phyloP scores from a whole-genome alignment of 305 asterid species.

The Euphrasia arctica region DNA sequence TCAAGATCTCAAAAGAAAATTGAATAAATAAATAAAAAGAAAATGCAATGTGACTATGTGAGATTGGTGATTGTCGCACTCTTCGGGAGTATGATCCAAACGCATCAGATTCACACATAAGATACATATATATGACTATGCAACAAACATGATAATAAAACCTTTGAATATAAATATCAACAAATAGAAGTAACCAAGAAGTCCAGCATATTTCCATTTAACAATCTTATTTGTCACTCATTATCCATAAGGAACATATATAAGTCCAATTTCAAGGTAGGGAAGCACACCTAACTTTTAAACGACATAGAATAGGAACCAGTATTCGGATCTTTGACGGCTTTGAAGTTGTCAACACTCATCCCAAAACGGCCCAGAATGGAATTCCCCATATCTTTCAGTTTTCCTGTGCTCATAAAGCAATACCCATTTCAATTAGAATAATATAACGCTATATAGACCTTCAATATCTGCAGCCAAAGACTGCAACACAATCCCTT shows the following conservation, averaged over 20 bases:
- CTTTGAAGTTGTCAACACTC: conserved; percentile 8
- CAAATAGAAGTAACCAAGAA: neutral
- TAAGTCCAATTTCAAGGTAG: conserved; percentile 14
- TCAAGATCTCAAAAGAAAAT: no score
- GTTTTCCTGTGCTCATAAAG: conserved; percentile 38
- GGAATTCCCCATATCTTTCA: conserved; percentile 66
- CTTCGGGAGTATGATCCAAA: no score
- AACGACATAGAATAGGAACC: conserved; percentile 27
- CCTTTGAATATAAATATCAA: neutral
- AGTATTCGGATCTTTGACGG: conserved; percentile 1
- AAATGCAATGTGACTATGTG: no score
- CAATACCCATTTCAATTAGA: neutral
- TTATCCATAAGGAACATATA: neutral
- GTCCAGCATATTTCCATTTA: neutral
- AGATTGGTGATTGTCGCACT: no score
- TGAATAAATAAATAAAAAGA: no score
- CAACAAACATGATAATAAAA: no score
- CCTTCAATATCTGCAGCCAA: neutral
- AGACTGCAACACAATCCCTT: no score
- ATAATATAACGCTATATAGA: no score
- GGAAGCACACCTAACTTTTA: conserved; percentile 19
- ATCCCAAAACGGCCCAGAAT: conserved; percentile 57
- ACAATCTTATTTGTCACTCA: neutral
- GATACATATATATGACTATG: no score
- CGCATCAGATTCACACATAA: no score